Conservation (phyloP, 768 basidiomycete species). For the Naganishia vishniacii region DNA sequence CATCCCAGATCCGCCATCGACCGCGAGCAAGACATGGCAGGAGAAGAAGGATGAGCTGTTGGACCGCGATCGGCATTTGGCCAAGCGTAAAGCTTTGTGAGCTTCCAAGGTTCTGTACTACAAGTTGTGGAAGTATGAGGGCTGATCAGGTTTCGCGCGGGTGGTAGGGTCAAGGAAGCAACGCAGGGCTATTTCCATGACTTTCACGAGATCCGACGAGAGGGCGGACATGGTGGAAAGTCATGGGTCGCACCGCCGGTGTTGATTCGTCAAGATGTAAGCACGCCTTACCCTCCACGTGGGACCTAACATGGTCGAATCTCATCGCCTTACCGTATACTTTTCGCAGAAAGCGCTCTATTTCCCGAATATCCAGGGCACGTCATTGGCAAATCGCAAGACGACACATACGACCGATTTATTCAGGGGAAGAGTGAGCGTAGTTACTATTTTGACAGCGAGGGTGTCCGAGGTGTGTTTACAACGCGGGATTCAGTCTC, state of each 20-base stretch:
- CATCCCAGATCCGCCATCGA: constrained; percentile 63
- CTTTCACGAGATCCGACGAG: constrained; percentile 64
- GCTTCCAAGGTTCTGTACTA: constrained; percentile 29
- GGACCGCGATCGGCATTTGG: constrained; percentile 64
- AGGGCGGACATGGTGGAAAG: constrained; percentile 69
- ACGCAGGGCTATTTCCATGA: constrained; percentile 85
- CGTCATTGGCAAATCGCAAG: constrained; percentile 56
- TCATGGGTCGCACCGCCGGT: constrained; percentile 87
- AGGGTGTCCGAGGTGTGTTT: constrained; percentile 73
- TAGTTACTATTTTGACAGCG: constrained; percentile 77
- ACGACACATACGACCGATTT: constrained; percentile 70
- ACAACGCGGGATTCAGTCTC: background rate
- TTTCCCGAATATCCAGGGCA: constrained; percentile 79
- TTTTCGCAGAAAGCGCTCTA: constrained; percentile 73
- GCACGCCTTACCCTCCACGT: constrained; percentile 37
- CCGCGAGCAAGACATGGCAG: constrained; percentile 57
- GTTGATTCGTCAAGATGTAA: constrained; percentile 81
- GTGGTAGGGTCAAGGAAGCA: constrained; percentile 58
- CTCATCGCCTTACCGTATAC: background rate
- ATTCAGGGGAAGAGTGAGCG: constrained; percentile 67
- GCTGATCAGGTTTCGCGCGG: constrained; percentile 49
- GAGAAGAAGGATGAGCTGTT: constrained; percentile 65
- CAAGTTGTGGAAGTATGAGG: background rate
- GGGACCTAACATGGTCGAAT: too few relatives aligned
- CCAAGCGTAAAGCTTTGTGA: constrained; percentile 57